These are phyloP conservation scores for Alectoria sarmentosa DNA, from an alignment of 495 filamentous ascomycete species.

Conservation along the genomic window DNA sequence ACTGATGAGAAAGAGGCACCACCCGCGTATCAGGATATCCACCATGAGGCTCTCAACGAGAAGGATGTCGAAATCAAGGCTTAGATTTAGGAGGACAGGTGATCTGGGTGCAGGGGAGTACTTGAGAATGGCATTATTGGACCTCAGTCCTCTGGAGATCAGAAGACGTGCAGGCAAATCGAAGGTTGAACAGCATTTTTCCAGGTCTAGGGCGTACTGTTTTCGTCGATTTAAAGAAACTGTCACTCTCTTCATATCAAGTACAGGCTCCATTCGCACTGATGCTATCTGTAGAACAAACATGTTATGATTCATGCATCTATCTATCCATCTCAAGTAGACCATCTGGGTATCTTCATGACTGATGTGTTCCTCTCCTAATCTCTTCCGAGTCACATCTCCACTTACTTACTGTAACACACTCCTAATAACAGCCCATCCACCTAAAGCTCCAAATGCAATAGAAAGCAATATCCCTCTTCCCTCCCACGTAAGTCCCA, in stretches of 20 bases:
- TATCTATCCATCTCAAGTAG: neutral
- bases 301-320: slow-evolving; percentile 8
- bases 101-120: neutral
- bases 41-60: slow-evolving; percentile 11
- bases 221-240: neutral
- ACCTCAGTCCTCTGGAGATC: neutral
- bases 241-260: slow-evolving; percentile 11
- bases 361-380: too few species aligned
- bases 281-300: slow-evolving; percentile 4
- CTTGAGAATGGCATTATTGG: neutral
- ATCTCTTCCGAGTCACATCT: too few species aligned
- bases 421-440: slow-evolving; percentile 31
- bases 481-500: slow-evolving; percentile 56
- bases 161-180: neutral
- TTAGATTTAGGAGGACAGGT: neutral
- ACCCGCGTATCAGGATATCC: slow-evolving; percentile 22
- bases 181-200: neutral
- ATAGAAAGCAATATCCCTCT: slow-evolving; percentile 42
- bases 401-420: slow-evolving; percentile 13
- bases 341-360: slow-evolving; percentile 1
- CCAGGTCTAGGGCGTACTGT: neutral
- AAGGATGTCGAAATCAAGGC: slow-evolving; percentile 25
- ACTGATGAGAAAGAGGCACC: slow-evolving; percentile 26
- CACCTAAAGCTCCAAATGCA: slow-evolving; percentile 37
- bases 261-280: neutral